These are phyloP conservation scores for Geotrichum fermentans DNA, from an alignment of 1,139 yeast genomes.

Conservation along the genomic window DNA sequence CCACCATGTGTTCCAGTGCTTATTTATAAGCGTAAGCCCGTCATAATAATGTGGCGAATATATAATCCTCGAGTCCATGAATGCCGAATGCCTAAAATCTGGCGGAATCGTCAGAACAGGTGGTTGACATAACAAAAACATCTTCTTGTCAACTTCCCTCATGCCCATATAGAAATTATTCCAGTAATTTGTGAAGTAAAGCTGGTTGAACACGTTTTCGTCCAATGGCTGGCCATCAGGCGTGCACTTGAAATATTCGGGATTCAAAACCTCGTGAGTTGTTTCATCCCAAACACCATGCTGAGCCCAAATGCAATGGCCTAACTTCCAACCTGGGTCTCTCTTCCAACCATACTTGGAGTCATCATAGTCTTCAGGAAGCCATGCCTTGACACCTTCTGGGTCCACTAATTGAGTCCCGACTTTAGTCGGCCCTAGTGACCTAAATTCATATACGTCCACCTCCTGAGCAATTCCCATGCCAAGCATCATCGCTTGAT, in stretches of 20 bases:
- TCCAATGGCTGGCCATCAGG: constrained; percentile 40
- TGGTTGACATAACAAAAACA: constrained; percentile 66
- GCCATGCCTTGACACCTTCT: constrained; percentile 63
- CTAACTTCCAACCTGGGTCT: constrained; percentile 58
- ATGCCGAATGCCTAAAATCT: constrained; percentile 44
- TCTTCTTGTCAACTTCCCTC: constrained; percentile 35
- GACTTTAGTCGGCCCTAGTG: constrained; percentile 55
- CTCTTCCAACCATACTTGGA: constrained; percentile 65
- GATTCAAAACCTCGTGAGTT: constrained; percentile 37
- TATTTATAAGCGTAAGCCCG: constrained; percentile 86
- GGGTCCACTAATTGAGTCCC: constrained; percentile 49
- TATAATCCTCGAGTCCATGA: constrained; percentile 20
- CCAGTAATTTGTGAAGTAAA: constrained; percentile 57
- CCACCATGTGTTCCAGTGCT: constrained; percentile 53
- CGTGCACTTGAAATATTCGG: constrained; percentile 45
- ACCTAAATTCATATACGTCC: constrained; percentile 58
- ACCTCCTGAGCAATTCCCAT: constrained; percentile 65
- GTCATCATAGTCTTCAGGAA: constrained; percentile 45
- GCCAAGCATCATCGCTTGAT: constrained; percentile 46
- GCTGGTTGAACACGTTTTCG: constrained; percentile 54
- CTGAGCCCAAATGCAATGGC: constrained; percentile 73
- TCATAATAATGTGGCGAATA: constrained; percentile 89
- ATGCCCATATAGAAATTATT: constrained; percentile 42
- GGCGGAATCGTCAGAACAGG: constrained; percentile 84
- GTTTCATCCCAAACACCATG: constrained; percentile 66